A percentile compares a stretch with the other conserved stretches of the same genome.
phyloP scores from a whole-genome alignment of 2,329 filamentous ascomycete genomes.

The Emergomyces pasteurianus region DNA sequence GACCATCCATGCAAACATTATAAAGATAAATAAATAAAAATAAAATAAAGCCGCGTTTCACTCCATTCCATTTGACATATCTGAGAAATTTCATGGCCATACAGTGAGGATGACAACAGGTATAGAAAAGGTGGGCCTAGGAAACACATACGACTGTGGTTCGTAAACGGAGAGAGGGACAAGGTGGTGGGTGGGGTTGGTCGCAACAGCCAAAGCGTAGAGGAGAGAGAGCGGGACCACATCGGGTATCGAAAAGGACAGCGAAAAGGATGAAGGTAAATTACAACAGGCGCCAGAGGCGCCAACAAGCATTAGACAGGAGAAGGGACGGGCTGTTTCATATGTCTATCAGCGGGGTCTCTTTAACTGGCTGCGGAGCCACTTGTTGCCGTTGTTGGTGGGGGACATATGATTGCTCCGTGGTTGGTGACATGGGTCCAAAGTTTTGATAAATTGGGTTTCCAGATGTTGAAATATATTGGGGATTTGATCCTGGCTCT shows the following conservation, averaged over 20 bases:
- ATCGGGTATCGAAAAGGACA: background rate
- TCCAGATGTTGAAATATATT: constrained; percentile 2
- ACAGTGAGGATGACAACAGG: background rate
- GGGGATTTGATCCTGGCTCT: background rate
- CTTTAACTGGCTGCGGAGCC: constrained; percentile 48
- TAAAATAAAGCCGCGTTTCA: background rate
- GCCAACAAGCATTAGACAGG: background rate
- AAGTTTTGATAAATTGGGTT: background rate
- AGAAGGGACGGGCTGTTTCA: constrained; percentile 25
- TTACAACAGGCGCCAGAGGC: background rate
- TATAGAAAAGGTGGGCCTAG: background rate
- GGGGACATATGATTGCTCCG: constrained; percentile 31
- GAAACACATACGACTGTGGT: background rate
- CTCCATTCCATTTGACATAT: background rate
- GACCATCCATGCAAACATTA: background rate
- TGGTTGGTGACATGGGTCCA: background rate
- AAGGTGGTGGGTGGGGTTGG: background rate
- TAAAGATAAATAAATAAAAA: background rate
- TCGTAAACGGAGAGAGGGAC: background rate
- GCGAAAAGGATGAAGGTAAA: background rate
- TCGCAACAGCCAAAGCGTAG: too few species aligned
- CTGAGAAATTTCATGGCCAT: background rate
- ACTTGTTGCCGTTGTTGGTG: constrained; percentile 33
- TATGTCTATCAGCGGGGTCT: constrained; percentile 63
- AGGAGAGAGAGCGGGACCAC: background rate